Evolutionary conservation across 169 alveolate genomes (phyloP), one percentile per base, ranked within the genome.

Genomic region (Eimeria praecox): DNA sequence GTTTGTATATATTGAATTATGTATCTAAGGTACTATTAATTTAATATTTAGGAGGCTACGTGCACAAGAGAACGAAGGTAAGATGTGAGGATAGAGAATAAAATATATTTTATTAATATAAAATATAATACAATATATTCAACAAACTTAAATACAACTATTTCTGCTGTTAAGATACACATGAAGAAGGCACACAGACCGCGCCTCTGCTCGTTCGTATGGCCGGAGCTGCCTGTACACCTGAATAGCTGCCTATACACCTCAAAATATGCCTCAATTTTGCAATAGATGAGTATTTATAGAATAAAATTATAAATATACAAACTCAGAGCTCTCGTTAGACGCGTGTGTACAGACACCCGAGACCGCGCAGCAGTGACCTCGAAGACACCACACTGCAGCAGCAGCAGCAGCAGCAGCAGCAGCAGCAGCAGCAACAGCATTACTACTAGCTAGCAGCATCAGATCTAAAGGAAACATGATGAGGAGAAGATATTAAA

Each of bases 351-450:
- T 10, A 40, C 87, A 40, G 56, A 77, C 56, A 38, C 24, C 87
- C 62, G 35, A 46, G 14, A 42, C 87, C 56, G 64, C 56, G 64
- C 87, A 40, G 42, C 87, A 77, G 87, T 77, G 87, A 77, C 87
- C 87, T 46, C 59, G n/a, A 77, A 46, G 59, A 46, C 87, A 46
- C 38, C 87, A n/a, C n/a, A n/a, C n/a, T n/a, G 59, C 33, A 33
- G 87, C 42, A 38, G 87, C 87, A 33, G 87, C 69, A 40, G 52
- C 42, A 12, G 59, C 33, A 33, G 87, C 42, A 38, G 87, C 87
- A 33, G 87, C 69, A 40, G 52, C 42, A 12, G 59, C 33, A 33
- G 87, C 42, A 38, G 87, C 87, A 33, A 62, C 69, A 40, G 52
- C 42, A 12, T 4, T 62, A 2, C 62, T 33, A 35, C 2, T 38